Evolutionary conservation across 345 rosid species (phyloP).

Genomic region (Citrus mangshanensis): DNA sequence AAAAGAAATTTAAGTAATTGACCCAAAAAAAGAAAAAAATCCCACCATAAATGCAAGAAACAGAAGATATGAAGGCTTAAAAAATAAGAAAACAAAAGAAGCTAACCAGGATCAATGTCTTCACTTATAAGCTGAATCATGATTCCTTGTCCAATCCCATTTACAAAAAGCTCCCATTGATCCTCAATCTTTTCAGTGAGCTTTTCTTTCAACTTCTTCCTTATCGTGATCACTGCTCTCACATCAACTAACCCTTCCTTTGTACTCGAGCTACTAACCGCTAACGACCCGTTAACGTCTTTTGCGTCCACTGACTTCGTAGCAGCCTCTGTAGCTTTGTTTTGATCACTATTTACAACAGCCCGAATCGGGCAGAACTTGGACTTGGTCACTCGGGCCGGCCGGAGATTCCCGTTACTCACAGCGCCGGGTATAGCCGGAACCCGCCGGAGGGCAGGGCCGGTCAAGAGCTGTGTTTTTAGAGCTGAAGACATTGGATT

Average conservation of each 20-base stretch:
- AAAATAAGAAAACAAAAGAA: neutral
- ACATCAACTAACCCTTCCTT: slow-evolving; percentile 35
- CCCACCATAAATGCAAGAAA: neutral
- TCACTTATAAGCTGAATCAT: slow-evolving; percentile 78
- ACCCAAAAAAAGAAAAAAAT: neutral
- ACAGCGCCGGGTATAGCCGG: slow-evolving; percentile 16
- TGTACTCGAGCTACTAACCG: neutral
- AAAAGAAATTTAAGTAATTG: neutral
- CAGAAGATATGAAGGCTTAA: neutral
- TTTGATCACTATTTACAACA: slow-evolving; percentile 59
- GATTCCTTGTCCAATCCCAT: slow-evolving; percentile 81
- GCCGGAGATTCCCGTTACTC: slow-evolving; percentile 7
- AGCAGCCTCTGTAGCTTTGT: slow-evolving; percentile 42
- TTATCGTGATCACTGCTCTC: slow-evolving; percentile 62
- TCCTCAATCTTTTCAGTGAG: slow-evolving; percentile 66
- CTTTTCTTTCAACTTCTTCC: slow-evolving; percentile 79
- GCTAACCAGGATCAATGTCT: slow-evolving; percentile 76
- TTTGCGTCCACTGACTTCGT: slow-evolving; percentile 18
- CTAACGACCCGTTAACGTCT: slow-evolving; percentile 20
- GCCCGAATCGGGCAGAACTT: slow-evolving; percentile 37
- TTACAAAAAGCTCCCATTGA: slow-evolving; percentile 62
- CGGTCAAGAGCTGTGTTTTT: slow-evolving; percentile 37
- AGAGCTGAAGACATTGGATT: slow-evolving; percentile 30
- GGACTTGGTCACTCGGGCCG: slow-evolving; percentile 14
- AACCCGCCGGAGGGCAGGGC: slow-evolving; percentile 30